Conservation (phyloP, 164 flowering plant genomes). For the Magnolia changhungtana region DNA sequence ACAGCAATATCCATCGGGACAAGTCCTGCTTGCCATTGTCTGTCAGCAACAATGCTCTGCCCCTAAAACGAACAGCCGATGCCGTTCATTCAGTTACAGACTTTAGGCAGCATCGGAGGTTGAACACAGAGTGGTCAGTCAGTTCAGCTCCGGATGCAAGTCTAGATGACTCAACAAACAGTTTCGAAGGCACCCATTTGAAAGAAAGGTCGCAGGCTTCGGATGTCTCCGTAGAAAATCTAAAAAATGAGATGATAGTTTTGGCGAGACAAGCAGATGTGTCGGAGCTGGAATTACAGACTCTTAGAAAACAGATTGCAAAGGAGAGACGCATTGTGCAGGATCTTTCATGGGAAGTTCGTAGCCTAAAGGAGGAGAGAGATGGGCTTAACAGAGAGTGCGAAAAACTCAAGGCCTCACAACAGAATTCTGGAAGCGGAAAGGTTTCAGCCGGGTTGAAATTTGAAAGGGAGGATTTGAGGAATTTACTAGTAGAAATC, state of each 20-base stretch:
- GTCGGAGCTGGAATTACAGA: conserved; percentile 81
- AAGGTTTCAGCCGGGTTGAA: conserved; percentile 35
- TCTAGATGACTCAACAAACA: conserved; percentile 43
- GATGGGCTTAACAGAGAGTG: conserved; percentile 62
- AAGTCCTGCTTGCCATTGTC: conserved; percentile 30
- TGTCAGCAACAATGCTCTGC: conserved; percentile 18
- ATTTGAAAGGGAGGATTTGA: conserved; percentile 45
- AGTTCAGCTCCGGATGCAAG: conserved; percentile 53
- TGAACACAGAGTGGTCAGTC: conserved; percentile 55
- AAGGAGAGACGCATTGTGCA: conserved; percentile 82
- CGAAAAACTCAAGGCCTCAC: conserved; percentile 50
- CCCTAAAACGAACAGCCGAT: conserved; percentile 25
- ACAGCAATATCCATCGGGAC: conserved; percentile 29
- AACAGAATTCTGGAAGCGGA: conserved; percentile 29
- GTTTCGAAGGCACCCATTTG: conserved; percentile 19
- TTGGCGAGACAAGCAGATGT: conserved; percentile 69
- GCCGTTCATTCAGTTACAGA: conserved; percentile 10
- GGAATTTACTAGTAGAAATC: conserved; percentile 56
- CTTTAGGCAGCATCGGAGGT: conserved; percentile 32
- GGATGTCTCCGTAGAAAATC: conserved; percentile 50
- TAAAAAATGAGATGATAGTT: conserved; percentile 48
- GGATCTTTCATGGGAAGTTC: conserved; percentile 66
- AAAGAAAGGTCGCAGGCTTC: conserved; percentile 35
- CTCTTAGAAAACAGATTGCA: conserved; percentile 79
- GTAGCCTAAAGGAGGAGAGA: conserved; percentile 66